These are phyloP conservation scores for Vigna trinervia DNA, from an alignment of 306 rosid species.

Conservation along the genomic window DNA sequence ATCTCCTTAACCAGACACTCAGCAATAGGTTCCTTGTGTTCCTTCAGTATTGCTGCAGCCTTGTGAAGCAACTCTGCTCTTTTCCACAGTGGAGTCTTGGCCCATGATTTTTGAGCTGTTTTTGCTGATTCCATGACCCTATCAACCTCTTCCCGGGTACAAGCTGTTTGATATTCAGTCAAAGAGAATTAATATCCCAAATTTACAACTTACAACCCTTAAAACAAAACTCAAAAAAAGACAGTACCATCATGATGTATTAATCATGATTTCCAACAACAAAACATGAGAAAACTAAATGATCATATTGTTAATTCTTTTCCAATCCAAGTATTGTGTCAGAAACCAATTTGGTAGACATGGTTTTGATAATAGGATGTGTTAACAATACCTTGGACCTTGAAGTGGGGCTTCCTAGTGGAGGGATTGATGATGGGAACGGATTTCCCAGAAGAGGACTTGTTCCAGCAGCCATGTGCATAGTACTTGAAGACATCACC, in stretches of 20 bases:
- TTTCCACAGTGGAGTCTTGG: constrained; percentile 90
- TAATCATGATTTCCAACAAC: constrained; percentile 20
- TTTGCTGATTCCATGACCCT: constrained; percentile 70
- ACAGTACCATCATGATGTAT: not conserved
- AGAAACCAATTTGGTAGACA: not conserved
- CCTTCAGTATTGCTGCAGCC: constrained; percentile 86
- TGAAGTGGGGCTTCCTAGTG: constrained; percentile 73
- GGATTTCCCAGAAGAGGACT: constrained; percentile 72
- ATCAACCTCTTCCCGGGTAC: constrained; percentile 82
- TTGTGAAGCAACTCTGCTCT: constrained; percentile 92
- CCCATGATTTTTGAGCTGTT: constrained; percentile 83
- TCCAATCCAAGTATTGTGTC: not conserved
- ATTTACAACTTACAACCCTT: not conserved
- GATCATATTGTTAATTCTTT: not conserved
- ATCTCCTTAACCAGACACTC: constrained; percentile 92
- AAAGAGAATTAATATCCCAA: constrained; percentile 4
- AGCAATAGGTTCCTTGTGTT: constrained; percentile 76
- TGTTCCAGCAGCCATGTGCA: constrained; percentile 72
- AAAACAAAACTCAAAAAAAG: not conserved
- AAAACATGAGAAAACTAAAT: not conserved
- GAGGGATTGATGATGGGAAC: constrained; percentile 89
- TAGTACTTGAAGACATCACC: constrained; percentile 82
- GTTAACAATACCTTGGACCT: constrained; percentile 76
- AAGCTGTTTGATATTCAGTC: constrained; percentile 58
- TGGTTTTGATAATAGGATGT: not conserved